A percentile compares a stretch with the other conserved stretches of the same genome.
Conservation (phyloP, 176 grass and related monocot genomes). For the Cymbopogon citratus region DNA sequence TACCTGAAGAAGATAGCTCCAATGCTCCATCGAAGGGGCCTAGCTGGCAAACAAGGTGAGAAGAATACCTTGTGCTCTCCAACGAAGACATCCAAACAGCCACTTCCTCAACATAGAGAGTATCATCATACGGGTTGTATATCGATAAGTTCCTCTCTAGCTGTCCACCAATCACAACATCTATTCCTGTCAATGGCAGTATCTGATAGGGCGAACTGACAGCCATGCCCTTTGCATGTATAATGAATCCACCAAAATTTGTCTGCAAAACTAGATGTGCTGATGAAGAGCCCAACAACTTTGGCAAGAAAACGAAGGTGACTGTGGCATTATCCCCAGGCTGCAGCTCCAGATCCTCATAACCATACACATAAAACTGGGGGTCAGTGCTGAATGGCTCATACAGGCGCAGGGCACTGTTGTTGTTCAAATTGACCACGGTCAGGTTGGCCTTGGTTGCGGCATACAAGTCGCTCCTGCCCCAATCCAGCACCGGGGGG, state of each 20-base stretch:
- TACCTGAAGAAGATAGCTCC: conserved; percentile 41
- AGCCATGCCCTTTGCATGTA: conserved; percentile 73
- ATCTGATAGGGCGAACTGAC: conserved; percentile 65
- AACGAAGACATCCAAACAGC: conserved; percentile 67
- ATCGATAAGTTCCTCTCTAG: conserved; percentile 75
- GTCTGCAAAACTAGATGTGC: conserved; percentile 87
- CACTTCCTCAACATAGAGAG: conserved; percentile 70
- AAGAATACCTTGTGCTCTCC: conserved; percentile 54
- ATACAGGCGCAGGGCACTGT: conserved; percentile 53
- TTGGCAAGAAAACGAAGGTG: conserved; percentile 79
- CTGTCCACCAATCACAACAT: conserved; percentile 41
- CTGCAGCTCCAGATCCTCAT: conserved; percentile 55
- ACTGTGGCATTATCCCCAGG: conserved; percentile 66
- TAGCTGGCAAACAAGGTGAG: conserved; percentile 65
- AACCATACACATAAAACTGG: conserved; percentile 77
- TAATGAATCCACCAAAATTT: conserved; percentile 82
- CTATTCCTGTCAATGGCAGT: conserved; percentile 55
- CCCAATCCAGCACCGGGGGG: conserved; percentile 76
- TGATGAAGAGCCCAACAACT: conserved; percentile 58
- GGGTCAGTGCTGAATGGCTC: conserved; percentile 80
- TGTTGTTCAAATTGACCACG: conserved; percentile 56
- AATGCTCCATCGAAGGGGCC: conserved; percentile 28
- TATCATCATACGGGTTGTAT: conserved; percentile 75
- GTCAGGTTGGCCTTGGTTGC: conserved; percentile 66
- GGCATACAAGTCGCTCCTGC: conserved; percentile 47